Conservation (phyloP, 108 stramenopile genomes). For the Cyclotella baltica region DNA sequence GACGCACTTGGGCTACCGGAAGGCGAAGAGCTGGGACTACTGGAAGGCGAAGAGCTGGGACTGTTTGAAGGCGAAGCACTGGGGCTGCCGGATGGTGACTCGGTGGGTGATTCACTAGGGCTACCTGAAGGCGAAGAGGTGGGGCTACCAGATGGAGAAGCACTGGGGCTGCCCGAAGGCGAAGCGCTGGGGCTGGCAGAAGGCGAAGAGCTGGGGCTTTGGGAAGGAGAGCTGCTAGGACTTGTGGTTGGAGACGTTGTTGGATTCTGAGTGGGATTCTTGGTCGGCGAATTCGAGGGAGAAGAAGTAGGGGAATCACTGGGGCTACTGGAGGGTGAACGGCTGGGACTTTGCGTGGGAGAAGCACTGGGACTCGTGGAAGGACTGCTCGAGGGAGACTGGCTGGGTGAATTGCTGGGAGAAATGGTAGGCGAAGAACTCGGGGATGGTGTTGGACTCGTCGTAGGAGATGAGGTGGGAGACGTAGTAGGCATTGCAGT, state of each 20-base stretch:
- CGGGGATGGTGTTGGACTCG: background rate
- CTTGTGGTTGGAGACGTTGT: background rate
- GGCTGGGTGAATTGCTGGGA: background rate
- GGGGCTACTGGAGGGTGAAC: background rate
- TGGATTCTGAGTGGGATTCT: background rate
- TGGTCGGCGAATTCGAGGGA: background rate
- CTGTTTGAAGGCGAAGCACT: background rate
- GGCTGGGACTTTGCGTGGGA: background rate
- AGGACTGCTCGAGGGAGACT: background rate
- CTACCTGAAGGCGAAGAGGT: background rate
- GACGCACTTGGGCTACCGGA: background rate
- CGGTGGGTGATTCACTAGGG: background rate
- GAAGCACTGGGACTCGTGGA: background rate
- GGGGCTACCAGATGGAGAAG: background rate
- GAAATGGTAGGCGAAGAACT: background rate
- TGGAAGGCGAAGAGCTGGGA: background rate
- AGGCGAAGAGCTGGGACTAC: background rate
- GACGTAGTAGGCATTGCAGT: background rate
- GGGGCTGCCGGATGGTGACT: background rate
- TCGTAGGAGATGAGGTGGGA: background rate
- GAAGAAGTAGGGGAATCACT: background rate
- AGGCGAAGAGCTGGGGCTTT: background rate
- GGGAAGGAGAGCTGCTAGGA: background rate
- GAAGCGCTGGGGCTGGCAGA: background rate
- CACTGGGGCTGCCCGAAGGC: background rate